A percentile compares a stretch with the other conserved stretches of the same genome.
These are phyloP conservation scores for Cinchona pubescens DNA, from an alignment of 257 asterid species.

Conservation along the genomic window DNA sequence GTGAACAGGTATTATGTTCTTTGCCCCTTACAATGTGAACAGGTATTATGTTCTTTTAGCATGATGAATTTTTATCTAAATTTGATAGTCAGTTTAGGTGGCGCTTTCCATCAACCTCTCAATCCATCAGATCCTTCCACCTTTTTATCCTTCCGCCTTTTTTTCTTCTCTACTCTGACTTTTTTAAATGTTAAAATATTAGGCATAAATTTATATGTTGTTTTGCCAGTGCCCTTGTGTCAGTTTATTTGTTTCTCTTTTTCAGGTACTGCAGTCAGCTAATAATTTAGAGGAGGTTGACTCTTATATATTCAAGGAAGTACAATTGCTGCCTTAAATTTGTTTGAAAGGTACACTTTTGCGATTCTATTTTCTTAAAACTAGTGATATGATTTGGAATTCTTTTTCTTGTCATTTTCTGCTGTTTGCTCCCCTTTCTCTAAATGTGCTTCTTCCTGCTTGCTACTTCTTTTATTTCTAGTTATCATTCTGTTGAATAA, in stretches of 20 bases:
- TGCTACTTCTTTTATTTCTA: conserved; percentile 1
- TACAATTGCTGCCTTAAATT: conserved; percentile 93
- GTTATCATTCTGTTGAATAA: not conserved
- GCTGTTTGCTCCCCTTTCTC: not conserved
- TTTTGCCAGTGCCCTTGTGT: conserved; percentile 10
- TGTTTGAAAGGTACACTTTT: conserved; percentile 84
- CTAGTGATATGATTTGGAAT: not conserved
- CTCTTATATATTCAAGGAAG: conserved; percentile 87
- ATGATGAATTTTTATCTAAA: not conserved
- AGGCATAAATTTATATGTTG: not conserved
- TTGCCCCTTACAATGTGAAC: not conserved
- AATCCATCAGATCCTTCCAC: too few species aligned
- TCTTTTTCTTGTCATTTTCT: not conserved
- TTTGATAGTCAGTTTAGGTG: not conserved
- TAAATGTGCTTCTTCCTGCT: not conserved
- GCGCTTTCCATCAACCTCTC: too few species aligned
- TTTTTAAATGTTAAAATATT: not conserved
- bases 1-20: too few species aligned
- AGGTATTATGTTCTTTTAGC: not conserved
- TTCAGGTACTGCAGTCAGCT: conserved; percentile 93
- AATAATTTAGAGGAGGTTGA: conserved; percentile 97
- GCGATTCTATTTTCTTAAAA: conserved; percentile 24
- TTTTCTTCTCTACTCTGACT: not conserved
- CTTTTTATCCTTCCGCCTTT: not conserved
- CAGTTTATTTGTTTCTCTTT: conserved; percentile 19